Evolutionary conservation across 2,329 filamentous ascomycete genomes (phyloP).

Genomic region (Stachybotrys chlorohalonatus): DNA sequence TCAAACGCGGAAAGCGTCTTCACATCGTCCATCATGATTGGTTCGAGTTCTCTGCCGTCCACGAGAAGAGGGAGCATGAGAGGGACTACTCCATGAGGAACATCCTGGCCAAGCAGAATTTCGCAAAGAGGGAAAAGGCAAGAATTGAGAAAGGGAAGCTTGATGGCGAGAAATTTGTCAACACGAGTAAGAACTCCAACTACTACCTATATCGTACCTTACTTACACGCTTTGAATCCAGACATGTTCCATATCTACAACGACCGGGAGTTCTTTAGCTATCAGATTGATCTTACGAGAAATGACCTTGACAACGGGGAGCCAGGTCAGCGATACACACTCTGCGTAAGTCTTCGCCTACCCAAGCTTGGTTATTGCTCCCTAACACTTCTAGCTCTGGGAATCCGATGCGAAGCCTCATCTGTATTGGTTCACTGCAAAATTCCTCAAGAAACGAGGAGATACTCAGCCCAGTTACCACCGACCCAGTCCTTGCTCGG

Average conservation of each 20-base stretch:
- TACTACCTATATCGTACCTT: conserved; percentile 1
- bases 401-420: conserved; percentile 51
- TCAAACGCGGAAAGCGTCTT: conserved; percentile 22
- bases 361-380: not conserved
- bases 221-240: conserved; percentile 13
- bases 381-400: conserved; percentile 47
- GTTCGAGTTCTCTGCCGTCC: conserved; percentile 37
- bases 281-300: conserved; percentile 53
- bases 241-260: conserved; percentile 56
- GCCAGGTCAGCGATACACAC: conserved; percentile 46
- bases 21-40: conserved; percentile 41
- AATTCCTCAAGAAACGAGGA: conserved; percentile 33
- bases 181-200: conserved; percentile 34
- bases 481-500: conserved; percentile 27
- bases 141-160: conserved; percentile 29
- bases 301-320: conserved; percentile 32
- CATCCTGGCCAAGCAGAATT: conserved; percentile 18
- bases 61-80: conserved; percentile 20
- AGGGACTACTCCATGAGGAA: conserved; percentile 32
- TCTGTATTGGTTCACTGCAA: conserved; percentile 52
- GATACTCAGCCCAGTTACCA: conserved; percentile 25
- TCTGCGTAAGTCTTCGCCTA: conserved; percentile 40
- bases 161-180: conserved; percentile 32
- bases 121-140: conserved; percentile 19
- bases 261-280: conserved; percentile 54